Conservation (phyloP, 2,329 filamentous ascomycete species). For the Colletotrichum sp. region DNA sequence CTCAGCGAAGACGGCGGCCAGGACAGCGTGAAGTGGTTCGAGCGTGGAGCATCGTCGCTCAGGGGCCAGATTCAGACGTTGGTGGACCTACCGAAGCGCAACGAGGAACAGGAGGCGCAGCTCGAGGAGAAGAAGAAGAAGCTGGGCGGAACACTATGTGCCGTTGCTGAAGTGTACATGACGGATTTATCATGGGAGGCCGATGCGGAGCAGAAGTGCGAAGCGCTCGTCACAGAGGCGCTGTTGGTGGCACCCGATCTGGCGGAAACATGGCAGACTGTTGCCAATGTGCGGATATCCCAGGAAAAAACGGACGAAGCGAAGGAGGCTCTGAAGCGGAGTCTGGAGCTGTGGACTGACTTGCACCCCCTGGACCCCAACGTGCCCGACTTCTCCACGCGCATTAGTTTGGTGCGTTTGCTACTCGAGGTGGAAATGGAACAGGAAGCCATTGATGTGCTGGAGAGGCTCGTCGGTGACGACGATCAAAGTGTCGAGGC, state of each 20-base stretch:
- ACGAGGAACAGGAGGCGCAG: slow-evolving; percentile 41
- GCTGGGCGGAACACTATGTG: slow-evolving; percentile 90
- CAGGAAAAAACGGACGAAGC: slow-evolving; percentile 83
- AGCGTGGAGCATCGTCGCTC: slow-evolving; percentile 74
- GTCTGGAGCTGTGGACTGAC: slow-evolving; percentile 83
- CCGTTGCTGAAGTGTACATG: slow-evolving; percentile 97
- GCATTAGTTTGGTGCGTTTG: slow-evolving; percentile 82
- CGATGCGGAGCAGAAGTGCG: slow-evolving; percentile 88
- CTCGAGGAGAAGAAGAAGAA: slow-evolving; percentile 77
- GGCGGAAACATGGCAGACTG: slow-evolving; percentile 91
- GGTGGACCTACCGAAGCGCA: slow-evolving; percentile 49
- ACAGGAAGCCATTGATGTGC: slow-evolving; percentile 80
- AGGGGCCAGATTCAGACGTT: slow-evolving; percentile 72
- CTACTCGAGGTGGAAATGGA: slow-evolving; percentile 92
- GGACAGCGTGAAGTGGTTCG: slow-evolving; percentile 71
- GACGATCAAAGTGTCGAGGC: slow-evolving; percentile 95
- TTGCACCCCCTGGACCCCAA: slow-evolving; percentile 72
- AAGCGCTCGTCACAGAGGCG: slow-evolving; percentile 88
- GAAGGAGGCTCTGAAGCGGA: slow-evolving; percentile 75
- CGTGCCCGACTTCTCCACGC: slow-evolving; percentile 84
- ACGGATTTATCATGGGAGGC: slow-evolving; percentile 94
- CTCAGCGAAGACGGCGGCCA: slow-evolving; percentile 74
- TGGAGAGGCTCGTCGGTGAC: slow-evolving; percentile 83
- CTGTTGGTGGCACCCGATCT: slow-evolving; percentile 81
- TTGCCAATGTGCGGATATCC: slow-evolving; percentile 92